Evolutionary conservation across 2,329 filamentous ascomycete species (phyloP).

Genomic region (Alternaria hordeiaustralica): DNA sequence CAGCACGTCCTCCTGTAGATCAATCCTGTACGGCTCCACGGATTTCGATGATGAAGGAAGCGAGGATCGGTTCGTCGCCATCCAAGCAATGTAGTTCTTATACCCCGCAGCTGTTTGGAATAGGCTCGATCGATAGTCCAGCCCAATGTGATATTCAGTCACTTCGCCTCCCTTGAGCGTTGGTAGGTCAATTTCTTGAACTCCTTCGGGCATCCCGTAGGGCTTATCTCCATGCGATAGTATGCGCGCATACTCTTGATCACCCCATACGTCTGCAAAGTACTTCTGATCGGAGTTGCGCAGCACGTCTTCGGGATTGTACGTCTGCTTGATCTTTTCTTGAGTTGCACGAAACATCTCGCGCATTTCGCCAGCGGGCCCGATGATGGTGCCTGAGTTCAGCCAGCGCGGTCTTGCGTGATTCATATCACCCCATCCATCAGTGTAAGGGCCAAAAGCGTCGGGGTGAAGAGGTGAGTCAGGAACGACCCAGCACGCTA

Average conservation of each 20-base stretch:
- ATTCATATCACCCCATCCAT: background rate
- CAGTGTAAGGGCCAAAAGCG: conserved; percentile 3
- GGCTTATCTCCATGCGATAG: background rate
- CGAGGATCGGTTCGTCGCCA: background rate
- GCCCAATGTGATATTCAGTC: background rate
- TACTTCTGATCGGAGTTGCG: conserved; percentile 7
- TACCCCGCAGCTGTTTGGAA: conserved; percentile 2
- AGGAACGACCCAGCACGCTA: conserved; percentile 1
- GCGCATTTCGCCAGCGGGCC: background rate
- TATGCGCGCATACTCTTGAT: conserved; percentile 1
- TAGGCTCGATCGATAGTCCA: background rate
- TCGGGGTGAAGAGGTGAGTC: background rate
- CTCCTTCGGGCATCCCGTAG: background rate
- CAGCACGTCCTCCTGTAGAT: background rate
- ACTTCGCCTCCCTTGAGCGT: background rate
- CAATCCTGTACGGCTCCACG: background rate
- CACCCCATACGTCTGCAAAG: conserved; percentile 1
- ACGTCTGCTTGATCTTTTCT: background rate
- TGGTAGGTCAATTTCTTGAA: background rate
- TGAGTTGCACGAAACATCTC: conserved; percentile 3
- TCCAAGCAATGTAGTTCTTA: background rate
- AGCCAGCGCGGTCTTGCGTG: conserved; percentile 4
- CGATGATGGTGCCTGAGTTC: conserved; percentile 2
- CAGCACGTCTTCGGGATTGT: background rate
- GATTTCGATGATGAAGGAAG: background rate